These are phyloP conservation scores for Mycena belliarum DNA, from an alignment of 768 basidiomycete genomes.

Conservation along the genomic window DNA sequence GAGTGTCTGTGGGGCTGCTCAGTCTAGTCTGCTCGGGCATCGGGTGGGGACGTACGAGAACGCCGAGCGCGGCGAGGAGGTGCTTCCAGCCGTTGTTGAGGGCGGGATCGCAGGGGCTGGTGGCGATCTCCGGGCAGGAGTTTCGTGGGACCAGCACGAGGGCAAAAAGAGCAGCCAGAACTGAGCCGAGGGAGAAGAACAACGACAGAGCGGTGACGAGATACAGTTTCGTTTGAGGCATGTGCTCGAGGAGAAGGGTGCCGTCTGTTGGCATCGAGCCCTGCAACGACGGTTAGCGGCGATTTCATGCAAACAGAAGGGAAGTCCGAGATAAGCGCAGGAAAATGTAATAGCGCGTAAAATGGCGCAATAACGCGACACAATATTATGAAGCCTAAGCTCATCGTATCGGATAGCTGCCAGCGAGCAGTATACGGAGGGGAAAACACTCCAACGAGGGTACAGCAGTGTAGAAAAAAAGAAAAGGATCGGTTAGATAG, in stretches of 20 bases:
- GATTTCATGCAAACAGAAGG: background rate
- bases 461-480: too few species aligned
- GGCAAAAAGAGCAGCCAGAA: constrained; percentile 80
- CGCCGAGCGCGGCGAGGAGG: constrained; percentile 73
- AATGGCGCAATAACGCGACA: constrained; percentile 4
- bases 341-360: background rate
- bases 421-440: too few species aligned
- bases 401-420: too few species aligned
- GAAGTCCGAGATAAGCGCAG: background rate
- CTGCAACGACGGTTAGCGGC: constrained; percentile 37
- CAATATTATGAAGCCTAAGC: too few species aligned
- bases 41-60: constrained; percentile 64
- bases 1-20: constrained; percentile 60
- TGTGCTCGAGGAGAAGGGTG: constrained; percentile 87
- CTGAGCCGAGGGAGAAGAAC: constrained; percentile 95
- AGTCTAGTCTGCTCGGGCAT: constrained; percentile 6
- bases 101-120: constrained; percentile 58
- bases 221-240: constrained; percentile 90
- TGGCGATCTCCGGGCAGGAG: constrained; percentile 56
- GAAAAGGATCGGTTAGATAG: background rate
- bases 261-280: constrained; percentile 98
- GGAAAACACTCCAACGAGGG: too few species aligned
- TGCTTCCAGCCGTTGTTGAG: constrained; percentile 91
- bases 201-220: constrained; percentile 88
- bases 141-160: constrained; percentile 76